Evolutionary conservation across 2,329 filamentous ascomycete species (phyloP).

Genomic region (Sporothrix protearum): DNA sequence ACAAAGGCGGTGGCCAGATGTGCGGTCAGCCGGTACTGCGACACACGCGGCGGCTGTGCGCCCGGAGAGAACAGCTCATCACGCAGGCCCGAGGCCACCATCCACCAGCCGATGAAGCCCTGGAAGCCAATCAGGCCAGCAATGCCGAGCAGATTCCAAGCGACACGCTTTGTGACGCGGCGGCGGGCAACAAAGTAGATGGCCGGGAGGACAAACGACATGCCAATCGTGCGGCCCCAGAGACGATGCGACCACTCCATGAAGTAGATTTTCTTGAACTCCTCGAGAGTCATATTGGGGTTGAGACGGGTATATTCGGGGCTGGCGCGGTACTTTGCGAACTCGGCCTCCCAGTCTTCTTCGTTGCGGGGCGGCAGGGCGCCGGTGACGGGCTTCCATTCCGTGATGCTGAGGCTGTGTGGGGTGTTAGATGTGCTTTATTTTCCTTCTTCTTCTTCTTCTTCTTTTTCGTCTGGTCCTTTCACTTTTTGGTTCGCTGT

Average conservation of each 20-base stretch:
- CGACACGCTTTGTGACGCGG: constrained; percentile 74
- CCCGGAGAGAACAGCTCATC: constrained; percentile 93
- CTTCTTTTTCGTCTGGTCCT: neutral
- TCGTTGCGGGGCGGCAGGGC: constrained; percentile 76
- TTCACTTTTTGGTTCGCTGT: neutral
- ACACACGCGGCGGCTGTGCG: constrained; percentile 86
- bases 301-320: constrained; percentile 93
- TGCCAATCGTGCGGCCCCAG: constrained; percentile 87
- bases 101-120: constrained; percentile 97
- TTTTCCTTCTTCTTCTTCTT: neutral
- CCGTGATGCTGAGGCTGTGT: constrained; percentile 76
- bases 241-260: constrained; percentile 98
- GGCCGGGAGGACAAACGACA: constrained; percentile 85
- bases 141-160: constrained; percentile 74
- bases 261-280: constrained; percentile 98
- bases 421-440: neutral
- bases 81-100: constrained; percentile 95
- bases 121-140: constrained; percentile 89
- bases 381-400: constrained; percentile 96
- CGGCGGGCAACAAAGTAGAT: constrained; percentile 81
- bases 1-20: constrained; percentile 88
- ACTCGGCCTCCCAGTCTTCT: constrained; percentile 87
- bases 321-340: constrained; percentile 84
- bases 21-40: constrained; percentile 86
- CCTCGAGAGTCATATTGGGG: constrained; percentile 82